Evolutionary conservation across 352 stramenopile species (phyloP).

Genomic region (Phytophthora brassicae): DNA sequence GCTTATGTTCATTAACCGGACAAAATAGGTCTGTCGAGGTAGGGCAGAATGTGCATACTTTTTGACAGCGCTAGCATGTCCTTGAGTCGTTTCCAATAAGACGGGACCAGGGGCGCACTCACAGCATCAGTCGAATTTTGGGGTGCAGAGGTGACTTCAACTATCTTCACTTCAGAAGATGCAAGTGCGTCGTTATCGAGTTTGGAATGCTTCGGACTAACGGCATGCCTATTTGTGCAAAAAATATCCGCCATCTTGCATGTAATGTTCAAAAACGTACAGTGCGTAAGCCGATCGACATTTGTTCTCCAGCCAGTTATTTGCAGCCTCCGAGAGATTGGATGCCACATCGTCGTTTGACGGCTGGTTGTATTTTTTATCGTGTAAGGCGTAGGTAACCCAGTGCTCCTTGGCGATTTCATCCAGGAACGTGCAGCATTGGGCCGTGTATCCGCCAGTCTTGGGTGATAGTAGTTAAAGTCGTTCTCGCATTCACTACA

Average conservation of each 20-base stretch:
- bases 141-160: no score
- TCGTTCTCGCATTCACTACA: conserved; percentile 5
- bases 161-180: no score
- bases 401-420: conserved; percentile 2
- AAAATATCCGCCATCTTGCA: conserved; percentile 4
- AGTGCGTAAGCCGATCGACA: neutral
- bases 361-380: neutral
- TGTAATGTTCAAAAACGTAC: conserved; percentile 8
- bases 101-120: neutral
- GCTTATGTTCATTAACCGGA: conserved; percentile 6
- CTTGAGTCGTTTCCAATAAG: neutral
- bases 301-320: conserved; percentile 4
- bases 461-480: conserved; percentile 6
- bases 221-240: neutral
- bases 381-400: conserved; percentile 3
- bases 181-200: no score
- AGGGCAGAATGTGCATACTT: neutral
- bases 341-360: conserved; percentile 10
- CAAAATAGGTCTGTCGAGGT: neutral
- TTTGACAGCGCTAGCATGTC: neutral
- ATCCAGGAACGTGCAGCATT: neutral
- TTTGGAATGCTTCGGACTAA: no score
- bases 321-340: neutral
- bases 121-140: neutral
- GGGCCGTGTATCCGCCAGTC: neutral